phyloP scores from a whole-genome alignment of 2,329 filamentous ascomycete species.

The Alternaria tenuissima region DNA sequence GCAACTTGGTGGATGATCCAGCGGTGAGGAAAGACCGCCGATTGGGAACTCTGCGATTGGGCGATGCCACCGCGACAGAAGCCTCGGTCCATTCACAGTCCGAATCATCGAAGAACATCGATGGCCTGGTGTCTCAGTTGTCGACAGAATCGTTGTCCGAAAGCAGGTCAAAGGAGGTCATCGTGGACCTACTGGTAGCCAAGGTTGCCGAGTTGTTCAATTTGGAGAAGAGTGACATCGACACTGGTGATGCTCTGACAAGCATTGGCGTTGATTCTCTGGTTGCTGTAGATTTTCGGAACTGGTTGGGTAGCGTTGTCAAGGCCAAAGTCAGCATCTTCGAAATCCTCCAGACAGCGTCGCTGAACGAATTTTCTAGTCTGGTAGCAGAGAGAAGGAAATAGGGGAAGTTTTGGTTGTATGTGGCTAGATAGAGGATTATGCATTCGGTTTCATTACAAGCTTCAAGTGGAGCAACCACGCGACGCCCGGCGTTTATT shows the following conservation, averaged over 20 bases:
- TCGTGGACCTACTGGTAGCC: constrained; percentile 1
- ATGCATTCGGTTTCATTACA: not conserved
- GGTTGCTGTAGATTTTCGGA: constrained; percentile 7
- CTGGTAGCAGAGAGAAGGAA: not conserved
- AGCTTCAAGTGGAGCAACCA: not conserved
- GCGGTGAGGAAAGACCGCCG: not conserved
- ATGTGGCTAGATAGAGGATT: not conserved
- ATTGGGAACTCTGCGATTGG: constrained; percentile 2
- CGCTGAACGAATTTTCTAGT: constrained; percentile 1
- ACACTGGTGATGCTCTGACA: not conserved
- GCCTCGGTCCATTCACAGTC: not conserved
- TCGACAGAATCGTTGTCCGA: not conserved
- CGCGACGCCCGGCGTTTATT: not conserved
- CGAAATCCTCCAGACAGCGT: constrained; percentile 4
- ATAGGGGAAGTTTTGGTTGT: not conserved
- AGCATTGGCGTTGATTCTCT: constrained; percentile 8
- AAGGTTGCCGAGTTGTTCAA: constrained; percentile 7
- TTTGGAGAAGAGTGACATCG: not conserved
- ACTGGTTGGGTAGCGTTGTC: constrained; percentile 4
- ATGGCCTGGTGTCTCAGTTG: not conserved
- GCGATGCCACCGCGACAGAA: not conserved
- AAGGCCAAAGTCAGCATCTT: constrained; percentile 9
- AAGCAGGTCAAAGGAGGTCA: not conserved
- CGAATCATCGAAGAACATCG: not conserved
- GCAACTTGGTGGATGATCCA: not conserved